These are phyloP conservation scores for Butyriboletus appendiculatus DNA, from an alignment of 1,284 basidiomycete genomes.

Conservation along the genomic window DNA sequence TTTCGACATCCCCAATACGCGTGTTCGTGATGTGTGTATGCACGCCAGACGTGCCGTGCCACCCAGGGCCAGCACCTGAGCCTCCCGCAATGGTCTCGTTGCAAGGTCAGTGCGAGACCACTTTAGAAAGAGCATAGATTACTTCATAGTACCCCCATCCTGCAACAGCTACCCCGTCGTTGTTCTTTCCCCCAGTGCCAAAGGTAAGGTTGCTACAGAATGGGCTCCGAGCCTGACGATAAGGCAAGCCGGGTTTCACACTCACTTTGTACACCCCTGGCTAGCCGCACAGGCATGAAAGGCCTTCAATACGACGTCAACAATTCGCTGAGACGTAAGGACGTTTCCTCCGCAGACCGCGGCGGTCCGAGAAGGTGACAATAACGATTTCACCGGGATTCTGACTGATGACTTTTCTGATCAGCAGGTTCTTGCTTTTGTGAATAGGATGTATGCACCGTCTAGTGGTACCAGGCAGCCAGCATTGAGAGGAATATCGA, in stretches of 20 bases:
- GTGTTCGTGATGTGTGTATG: conserved; percentile 96
- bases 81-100: conserved; percentile 91
- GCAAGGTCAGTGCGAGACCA: conserved; percentile 1
- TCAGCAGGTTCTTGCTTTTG: conserved; percentile 3
- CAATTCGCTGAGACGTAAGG: conserved; percentile 89
- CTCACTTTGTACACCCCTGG: conserved; percentile 91
- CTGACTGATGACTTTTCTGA: conserved; percentile 49
- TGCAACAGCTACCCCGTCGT: conserved; percentile 69
- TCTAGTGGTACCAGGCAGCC: conserved; percentile 85
- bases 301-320: conserved; percentile 93
- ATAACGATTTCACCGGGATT: conserved; percentile 79
- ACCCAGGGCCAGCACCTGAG: conserved; percentile 86
- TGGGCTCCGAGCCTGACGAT: background rate
- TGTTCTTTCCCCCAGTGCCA: conserved; percentile 84
- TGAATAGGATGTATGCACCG: conserved; percentile 44
- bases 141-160: conserved; percentile 98
- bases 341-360: conserved; percentile 96
- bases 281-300: conserved; percentile 93
- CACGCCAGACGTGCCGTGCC: conserved; percentile 89
- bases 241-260: conserved; percentile 2
- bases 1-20: conserved; percentile 90
- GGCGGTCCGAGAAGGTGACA: conserved; percentile 83
- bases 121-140: conserved; percentile 6
- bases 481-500: conserved; percentile 93
- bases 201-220: conserved; percentile 83